Conservation (phyloP, 257 asterid genomes). For the Primulina tabacum region DNA sequence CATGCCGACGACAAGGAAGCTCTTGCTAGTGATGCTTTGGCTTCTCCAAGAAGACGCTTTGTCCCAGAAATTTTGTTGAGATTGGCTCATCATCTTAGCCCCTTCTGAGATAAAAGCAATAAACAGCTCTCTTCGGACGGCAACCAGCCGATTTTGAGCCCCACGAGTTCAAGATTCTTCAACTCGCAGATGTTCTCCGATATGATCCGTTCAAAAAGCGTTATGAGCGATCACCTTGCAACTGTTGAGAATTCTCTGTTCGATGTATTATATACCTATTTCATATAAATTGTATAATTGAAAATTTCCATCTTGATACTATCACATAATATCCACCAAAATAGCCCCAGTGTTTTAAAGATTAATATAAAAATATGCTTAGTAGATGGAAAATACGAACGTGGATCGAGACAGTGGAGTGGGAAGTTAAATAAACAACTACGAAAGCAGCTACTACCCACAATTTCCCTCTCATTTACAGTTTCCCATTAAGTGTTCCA, state of each 20-base stretch:
- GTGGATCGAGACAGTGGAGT: too few species aligned
- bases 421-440: too few species aligned
- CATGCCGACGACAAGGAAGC: slow-evolving; percentile 72
- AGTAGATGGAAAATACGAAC: too few species aligned
- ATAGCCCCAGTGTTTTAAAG: neutral
- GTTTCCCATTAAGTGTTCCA: too few species aligned
- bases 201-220: too few species aligned
- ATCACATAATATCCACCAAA: neutral
- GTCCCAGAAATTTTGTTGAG: slow-evolving; percentile 76
- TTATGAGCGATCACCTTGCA: neutral
- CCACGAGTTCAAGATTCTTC: neutral
- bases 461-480: too few species aligned
- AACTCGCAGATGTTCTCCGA: neutral
- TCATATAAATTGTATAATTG: neutral
- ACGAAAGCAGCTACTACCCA: too few species aligned
- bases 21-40: slow-evolving; percentile 62
- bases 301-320: neutral
- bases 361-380: too few species aligned
- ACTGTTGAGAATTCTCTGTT: neutral
- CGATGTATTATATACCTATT: neutral
- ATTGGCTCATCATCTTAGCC: slow-evolving; percentile 70
- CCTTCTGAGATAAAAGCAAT: slow-evolving; percentile 38
- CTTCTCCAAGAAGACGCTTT: slow-evolving; percentile 68
- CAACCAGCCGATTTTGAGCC: neutral
- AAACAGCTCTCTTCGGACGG: neutral